Base-by-base conservation (phyloP, 2,329 filamentous ascomycete species). In the Penicillium brasilianum region DNA sequence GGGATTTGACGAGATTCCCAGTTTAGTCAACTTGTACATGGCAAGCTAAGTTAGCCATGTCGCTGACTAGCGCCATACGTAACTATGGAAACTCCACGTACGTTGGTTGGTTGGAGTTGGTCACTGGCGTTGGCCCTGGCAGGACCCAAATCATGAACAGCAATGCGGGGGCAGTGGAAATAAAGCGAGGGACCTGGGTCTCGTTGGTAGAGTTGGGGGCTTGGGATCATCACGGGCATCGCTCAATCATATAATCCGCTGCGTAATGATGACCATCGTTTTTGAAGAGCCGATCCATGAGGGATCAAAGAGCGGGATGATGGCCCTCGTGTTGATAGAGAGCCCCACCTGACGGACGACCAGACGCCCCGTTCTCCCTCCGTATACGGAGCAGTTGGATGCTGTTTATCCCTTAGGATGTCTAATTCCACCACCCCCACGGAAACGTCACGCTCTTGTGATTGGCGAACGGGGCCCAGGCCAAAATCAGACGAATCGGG, bases 301-400 rank as follows among this genome's bases (percentile, higher is more conserved):
- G 22, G 14, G 16, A n/a, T 43, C 25, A n/a, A 25, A 48, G 44
- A 50, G 30, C 11, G 48, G 16, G 43, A 25, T 8, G 10, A 28
- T 48, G 30, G 30, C 44, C 44, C 48, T 50, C 48, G 48, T 50
- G 48, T 50, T 50, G 48, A 50, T 50, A 30, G 44, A 48, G 6
- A 20, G 48, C 48, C 48, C 48, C 48, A 50, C 48, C 34, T 11
- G 22, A 48, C 44, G 48, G 48, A 34, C 30, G 48, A 50, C 28
- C 34, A 28, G 30, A 34, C 14, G 48, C 10, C n/a, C 7, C 34
- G 48, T 50, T 50, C 48, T 50, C 48, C 44, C 43, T 16, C 43
- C 25, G 43, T 46, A 46, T n/a, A 46, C 16, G 16, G 44, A 48
- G 25, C 13, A 43, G 25, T 28, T n/a, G n/a, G n/a, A n/a, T n/a